phyloP scores from a whole-genome alignment of 164 flowering plant genomes.

The Cinnamomum micranthum region DNA sequence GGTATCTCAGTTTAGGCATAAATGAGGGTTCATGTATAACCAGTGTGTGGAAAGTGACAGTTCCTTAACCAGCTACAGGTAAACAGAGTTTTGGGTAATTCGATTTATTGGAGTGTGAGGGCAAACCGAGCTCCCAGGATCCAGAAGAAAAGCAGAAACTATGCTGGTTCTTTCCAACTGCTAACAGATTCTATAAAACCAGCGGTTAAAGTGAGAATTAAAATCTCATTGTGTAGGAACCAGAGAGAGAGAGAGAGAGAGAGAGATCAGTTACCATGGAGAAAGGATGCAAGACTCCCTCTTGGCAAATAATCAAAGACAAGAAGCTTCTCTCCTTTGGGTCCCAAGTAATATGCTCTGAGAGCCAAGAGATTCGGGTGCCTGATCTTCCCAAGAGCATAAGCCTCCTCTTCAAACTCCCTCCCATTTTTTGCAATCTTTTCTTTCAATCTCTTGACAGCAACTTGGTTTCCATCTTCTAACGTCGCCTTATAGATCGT shows the following conservation, averaged over 20 bases:
- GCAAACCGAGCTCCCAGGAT: too few relatives aligned
- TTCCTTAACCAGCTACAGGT: too few relatives aligned
- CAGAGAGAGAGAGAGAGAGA: not conserved
- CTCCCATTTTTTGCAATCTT: conserved; percentile 73
- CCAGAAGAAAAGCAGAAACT: too few relatives aligned
- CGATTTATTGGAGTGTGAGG: too few relatives aligned
- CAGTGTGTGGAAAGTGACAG: too few relatives aligned
- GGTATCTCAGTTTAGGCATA: too few relatives aligned
- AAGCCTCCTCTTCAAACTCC: conserved; percentile 80
- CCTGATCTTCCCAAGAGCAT: conserved; percentile 70
- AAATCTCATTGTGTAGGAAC: too few relatives aligned
- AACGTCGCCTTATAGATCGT: conserved; percentile 91
- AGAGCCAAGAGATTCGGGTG: conserved; percentile 77
- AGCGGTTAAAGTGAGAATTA: not conserved
- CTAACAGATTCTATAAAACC: not conserved
- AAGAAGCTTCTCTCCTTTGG: conserved; percentile 96
- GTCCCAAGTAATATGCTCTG: conserved; percentile 91
- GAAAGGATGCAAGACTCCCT: conserved; percentile 90
- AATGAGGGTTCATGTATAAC: too few relatives aligned
- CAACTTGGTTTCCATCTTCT: conserved; percentile 84
- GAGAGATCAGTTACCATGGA: conserved; percentile 66
- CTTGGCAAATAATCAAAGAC: conserved; percentile 88
- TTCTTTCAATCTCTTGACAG: conserved; percentile 91
- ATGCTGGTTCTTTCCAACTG: too few relatives aligned
- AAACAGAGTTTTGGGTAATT: too few relatives aligned